Percentiles rank a stretch among this genome's conserved stretches.
phyloP scores from a whole-genome alignment of 441 rosid species.

The Populus tomentosa region DNA sequence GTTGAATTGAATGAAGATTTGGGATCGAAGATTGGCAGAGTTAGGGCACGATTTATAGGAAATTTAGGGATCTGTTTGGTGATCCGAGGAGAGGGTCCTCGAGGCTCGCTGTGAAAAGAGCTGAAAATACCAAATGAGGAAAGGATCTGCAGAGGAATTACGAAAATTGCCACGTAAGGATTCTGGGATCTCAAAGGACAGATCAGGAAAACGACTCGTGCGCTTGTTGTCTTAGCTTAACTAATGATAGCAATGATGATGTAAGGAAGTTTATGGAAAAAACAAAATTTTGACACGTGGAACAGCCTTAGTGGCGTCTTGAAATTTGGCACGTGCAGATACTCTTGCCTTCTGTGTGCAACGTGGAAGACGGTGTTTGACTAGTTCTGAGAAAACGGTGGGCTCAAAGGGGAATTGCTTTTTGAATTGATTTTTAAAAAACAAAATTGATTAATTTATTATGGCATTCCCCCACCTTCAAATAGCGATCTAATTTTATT shows the following conservation, averaged over 20 bases:
- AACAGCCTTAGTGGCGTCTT: background rate
- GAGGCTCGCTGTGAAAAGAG: background rate
- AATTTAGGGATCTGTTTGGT: slow-evolving; percentile 1
- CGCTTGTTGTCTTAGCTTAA: background rate
- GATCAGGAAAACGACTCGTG: slow-evolving; percentile 4
- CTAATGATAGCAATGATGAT: background rate
- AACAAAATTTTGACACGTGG: background rate
- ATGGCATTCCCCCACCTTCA: background rate
- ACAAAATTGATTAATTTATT: background rate
- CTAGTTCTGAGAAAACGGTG: background rate
- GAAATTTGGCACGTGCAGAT: background rate
- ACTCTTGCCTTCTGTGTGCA: background rate
- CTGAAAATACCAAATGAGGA: slow-evolving; percentile 18
- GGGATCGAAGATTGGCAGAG: slow-evolving; percentile 11
- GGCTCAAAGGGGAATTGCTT: background rate
- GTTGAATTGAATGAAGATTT: slow-evolving; percentile 5
- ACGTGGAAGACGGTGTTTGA: background rate
- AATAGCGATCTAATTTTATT: too few species aligned
- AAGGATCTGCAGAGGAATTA: slow-evolving; percentile 14
- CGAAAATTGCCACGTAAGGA: slow-evolving; percentile 17
- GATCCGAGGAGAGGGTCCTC: slow-evolving; percentile 2
- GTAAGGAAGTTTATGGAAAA: background rate
- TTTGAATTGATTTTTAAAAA: too few species aligned
- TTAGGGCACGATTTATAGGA: slow-evolving; percentile 23
- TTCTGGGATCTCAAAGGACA: slow-evolving; percentile 1